phyloP scores from a whole-genome alignment of 225 moss, liverwort and hornwort species.

The Polytrichum formosum region DNA sequence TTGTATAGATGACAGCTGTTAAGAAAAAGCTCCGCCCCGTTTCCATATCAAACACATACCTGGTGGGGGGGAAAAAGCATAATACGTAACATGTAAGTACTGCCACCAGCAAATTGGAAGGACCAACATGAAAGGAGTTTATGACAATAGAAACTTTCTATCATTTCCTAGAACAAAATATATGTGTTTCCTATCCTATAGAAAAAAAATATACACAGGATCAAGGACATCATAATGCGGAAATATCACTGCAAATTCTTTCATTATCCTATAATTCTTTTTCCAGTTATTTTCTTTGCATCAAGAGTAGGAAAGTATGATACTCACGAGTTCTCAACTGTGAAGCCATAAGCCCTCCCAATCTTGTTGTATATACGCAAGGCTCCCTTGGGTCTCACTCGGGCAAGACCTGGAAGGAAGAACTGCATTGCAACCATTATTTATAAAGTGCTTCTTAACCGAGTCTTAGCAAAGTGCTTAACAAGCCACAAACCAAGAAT shows the following conservation, averaged over 20 bases:
- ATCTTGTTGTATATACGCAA: constrained; percentile 84
- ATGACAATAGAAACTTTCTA: too few relatives aligned
- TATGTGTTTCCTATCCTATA: too few relatives aligned
- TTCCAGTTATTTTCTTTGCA: too few relatives aligned
- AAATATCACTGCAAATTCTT: too few relatives aligned
- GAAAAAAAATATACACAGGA: too few relatives aligned
- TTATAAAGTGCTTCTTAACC: not conserved
- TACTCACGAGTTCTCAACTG: constrained; percentile 74
- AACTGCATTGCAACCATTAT: constrained; percentile 46
- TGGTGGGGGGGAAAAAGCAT: constrained; percentile 6
- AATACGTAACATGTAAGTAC: too few relatives aligned
- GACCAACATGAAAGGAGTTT: too few relatives aligned
- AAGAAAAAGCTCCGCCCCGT: constrained; percentile 74
- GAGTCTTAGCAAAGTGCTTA: not conserved
- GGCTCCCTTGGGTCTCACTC: constrained; percentile 72
- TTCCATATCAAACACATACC: constrained; percentile 77
- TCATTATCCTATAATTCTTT: too few relatives aligned
- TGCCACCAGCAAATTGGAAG: too few relatives aligned
- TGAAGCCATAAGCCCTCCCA: constrained; percentile 87
- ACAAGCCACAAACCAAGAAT: not conserved
- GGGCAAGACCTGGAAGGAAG: constrained; percentile 81
- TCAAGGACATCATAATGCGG: too few relatives aligned
- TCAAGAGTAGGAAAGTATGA: not conserved
- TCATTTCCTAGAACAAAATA: too few relatives aligned
- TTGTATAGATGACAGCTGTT: constrained; percentile 70